Base-by-base conservation (phyloP, 192 early-diverging fungal genomes). In the Phycomyces nitens region DNA sequence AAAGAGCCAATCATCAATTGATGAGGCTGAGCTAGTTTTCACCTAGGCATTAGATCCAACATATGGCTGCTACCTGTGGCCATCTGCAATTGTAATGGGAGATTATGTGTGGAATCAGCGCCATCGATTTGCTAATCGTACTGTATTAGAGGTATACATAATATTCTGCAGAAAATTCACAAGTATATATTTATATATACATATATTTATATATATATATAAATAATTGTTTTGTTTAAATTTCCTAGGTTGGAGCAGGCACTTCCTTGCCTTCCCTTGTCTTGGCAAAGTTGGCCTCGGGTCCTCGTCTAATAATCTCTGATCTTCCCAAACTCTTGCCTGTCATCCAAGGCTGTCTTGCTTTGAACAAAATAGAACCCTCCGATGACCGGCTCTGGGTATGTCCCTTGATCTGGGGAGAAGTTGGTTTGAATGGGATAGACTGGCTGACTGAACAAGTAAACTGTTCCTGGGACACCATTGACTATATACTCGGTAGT, bases 21-120 rank as follows among this genome's bases (percentile, higher is more conserved):
- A n/a, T n/a, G n/a, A n/a, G n/a, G n/a, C n/a, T n/a, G n/a, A n/a
- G n/a, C n/a, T n/a, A n/a, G n/a, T n/a, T 34, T 34, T 59, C 4
- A 26, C 53, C 39, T 63, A 88, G 83, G 49, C 82, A 41, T 51
- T 88, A 11, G 77, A 86, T 53, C 63, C 80, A 16, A 69, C 75
- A 5, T 88, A 84, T 70, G 89, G 84, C 15, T 72, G 77, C 50
- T 88, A 91, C 66, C 60, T 89, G 44, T 93, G 91, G 91, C 89
- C 89, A 5, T 86, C 84, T 12, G 66, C 91, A 0, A 66, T 88
- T 8, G 81, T 91, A 1, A 72, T 93, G 11, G 65, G 84, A 1
- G 80, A 85, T 16, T 89, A 78, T 56, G 54, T 90, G n/a, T 77
- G 68, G 68, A 39, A 68, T 53, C 53, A 67, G 16, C 58, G 73